A percentile compares a stretch with the other conserved stretches of the same genome.
Conservation (phyloP, 2,329 filamentous ascomycete species). For the Coniochaeta ligniaria region DNA sequence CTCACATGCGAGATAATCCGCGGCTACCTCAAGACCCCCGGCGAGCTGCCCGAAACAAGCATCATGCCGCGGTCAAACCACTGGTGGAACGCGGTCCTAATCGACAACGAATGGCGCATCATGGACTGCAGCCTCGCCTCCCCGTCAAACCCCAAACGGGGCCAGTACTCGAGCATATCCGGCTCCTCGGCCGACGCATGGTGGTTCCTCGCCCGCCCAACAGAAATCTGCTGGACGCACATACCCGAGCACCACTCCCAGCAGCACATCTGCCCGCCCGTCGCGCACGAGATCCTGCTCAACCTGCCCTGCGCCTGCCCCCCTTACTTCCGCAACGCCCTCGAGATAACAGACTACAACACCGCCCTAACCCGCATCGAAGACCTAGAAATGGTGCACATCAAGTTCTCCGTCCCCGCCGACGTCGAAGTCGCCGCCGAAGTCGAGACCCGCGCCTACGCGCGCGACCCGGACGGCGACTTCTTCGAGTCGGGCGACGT, state of each 20-base stretch:
- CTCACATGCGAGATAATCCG: constrained; percentile 80
- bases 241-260: constrained; percentile 81
- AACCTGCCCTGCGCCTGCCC: constrained; percentile 82
- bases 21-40: constrained; percentile 86
- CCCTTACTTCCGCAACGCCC: constrained; percentile 73
- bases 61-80: constrained; percentile 86
- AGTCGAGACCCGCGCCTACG: constrained; percentile 76
- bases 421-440: constrained; percentile 92
- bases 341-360: constrained; percentile 84
- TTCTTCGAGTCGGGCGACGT: constrained; percentile 87
- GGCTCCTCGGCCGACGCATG: constrained; percentile 71
- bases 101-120: constrained; percentile 93
- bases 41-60: constrained; percentile 73
- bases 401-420: constrained; percentile 79
- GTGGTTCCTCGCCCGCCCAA: constrained; percentile 89
- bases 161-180: constrained; percentile 66
- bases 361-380: constrained; percentile 81
- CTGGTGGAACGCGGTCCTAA: constrained; percentile 93
- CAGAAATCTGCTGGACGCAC: constrained; percentile 92
- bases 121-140: constrained; percentile 91
- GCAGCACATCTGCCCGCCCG: constrained; percentile 86
- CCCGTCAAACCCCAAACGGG: constrained; percentile 78
- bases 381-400: constrained; percentile 85
- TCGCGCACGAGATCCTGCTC: constrained; percentile 78
- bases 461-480: constrained; percentile 81